These are phyloP conservation scores for Atalantia buxifolia DNA, from an alignment of 345 rosid species.

Conservation along the genomic window DNA sequence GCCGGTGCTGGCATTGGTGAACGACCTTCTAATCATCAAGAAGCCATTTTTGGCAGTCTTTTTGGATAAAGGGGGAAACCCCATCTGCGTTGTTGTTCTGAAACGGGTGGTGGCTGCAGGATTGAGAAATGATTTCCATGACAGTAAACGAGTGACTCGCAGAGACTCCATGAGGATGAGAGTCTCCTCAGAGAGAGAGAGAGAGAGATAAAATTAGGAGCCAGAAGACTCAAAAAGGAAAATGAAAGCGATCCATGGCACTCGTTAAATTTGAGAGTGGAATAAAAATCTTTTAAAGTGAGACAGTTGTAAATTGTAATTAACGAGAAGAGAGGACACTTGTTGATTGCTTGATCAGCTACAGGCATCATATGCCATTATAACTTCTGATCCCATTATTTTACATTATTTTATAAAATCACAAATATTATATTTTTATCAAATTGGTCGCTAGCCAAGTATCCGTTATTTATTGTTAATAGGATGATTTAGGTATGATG, in stretches of 20 bases:
- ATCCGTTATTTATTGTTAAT: no score
- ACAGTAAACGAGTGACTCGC: constrained; percentile 17
- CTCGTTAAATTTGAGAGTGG: not conserved
- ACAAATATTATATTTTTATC: no score
- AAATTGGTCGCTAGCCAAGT: no score
- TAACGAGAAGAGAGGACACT: not conserved
- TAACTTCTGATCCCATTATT: not conserved
- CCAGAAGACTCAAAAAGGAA: not conserved
- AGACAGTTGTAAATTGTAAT: not conserved
- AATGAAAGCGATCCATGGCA: constrained; percentile 12
- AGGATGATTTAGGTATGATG: no score
- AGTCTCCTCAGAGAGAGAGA: not conserved
- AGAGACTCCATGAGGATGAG: constrained; percentile 42
- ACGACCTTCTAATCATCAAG: constrained; percentile 29
- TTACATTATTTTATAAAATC: no score
- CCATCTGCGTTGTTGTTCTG: constrained; percentile 18
- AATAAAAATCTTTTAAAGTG: not conserved
- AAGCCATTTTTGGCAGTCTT: constrained; percentile 19
- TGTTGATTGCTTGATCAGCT: not conserved
- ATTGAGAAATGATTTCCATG: constrained; percentile 16
- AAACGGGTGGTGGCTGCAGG: not conserved
- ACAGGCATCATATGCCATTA: not conserved
- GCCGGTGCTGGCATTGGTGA: constrained; percentile 11
- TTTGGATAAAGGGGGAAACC: constrained; percentile 24
- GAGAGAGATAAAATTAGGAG: not conserved